phyloP scores from a whole-genome alignment of 2,329 filamentous ascomycete species.

The Trichoderma afroharzianum region DNA sequence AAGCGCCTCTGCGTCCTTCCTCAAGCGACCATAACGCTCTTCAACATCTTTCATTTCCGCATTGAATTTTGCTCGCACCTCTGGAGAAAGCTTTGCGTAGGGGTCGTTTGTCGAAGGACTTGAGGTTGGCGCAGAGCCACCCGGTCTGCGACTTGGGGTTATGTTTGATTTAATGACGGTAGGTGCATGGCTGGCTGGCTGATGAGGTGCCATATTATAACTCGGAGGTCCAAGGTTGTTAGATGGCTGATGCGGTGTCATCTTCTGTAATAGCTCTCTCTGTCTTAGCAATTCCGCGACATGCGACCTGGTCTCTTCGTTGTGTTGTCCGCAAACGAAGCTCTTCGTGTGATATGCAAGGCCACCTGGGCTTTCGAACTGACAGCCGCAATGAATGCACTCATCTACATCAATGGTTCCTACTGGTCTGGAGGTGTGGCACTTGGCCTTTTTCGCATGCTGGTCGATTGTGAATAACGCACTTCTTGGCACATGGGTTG shows the following conservation, averaged over 20 bases:
- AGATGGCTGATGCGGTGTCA: neutral
- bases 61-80: constrained; percentile 27
- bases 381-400: constrained; percentile 45
- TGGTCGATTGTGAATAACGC: neutral
- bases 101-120: constrained; percentile 33
- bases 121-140: neutral
- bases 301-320: constrained; percentile 12
- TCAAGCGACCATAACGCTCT: constrained; percentile 37
- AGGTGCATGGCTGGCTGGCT: neutral
- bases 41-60: constrained; percentile 30
- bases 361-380: constrained; percentile 40
- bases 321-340: constrained; percentile 45
- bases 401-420: constrained; percentile 29
- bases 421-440: neutral
- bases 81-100: constrained; percentile 42
- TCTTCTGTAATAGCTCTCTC: neutral
- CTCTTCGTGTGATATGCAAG: constrained; percentile 44
- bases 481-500: neutral
- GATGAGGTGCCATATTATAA: neutral
- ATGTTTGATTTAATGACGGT: neutral
- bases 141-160: neutral
- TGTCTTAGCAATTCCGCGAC: neutral
- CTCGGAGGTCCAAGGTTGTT: neutral
- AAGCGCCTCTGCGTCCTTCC: constrained; percentile 37
- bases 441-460: constrained; percentile 15